Base-by-base conservation (phyloP, 1,284 basidiomycete genomes). In the Meripilus lineatus region DNA sequence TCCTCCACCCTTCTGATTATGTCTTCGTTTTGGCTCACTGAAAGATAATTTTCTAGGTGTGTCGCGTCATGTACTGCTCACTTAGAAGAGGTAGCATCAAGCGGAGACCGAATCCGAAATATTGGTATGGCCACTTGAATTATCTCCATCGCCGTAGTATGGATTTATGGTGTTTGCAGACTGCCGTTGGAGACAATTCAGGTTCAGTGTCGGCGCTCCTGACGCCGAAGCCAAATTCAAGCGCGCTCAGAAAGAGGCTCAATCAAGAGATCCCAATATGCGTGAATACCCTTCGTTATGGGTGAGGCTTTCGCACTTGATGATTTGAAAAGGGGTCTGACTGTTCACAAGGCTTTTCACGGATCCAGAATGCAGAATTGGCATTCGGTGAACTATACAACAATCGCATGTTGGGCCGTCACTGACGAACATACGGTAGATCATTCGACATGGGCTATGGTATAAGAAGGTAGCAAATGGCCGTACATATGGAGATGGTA, bases 41-140 rank as follows among this genome's bases (percentile, higher is more conserved):
- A 36, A 13, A 18, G 42, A 42, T 11, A 18, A 13, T n/a, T 18
- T 25, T 36, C 2, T 46, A 80, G 78, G 79, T 75, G 74, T 62
- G 70, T 83, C 23, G 79, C 76, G 0, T 84, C 81, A 13, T 82
- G 79, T 54, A 81, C 79, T 1, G 77, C 80, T 1, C 71, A 81
- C 52, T 63, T 83, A 2, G 78, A 84, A 58, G 77, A 81, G 49
- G 70, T 81, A n/a, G 67, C 65, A 3, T 56, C 66, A 3, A 58
- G 60, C 15, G n/a, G n/a, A n/a, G 77, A 81, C 51, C 58, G 62
- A 5, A 65, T 82, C 28, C 65, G 67, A 46, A 73, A 73, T 20
- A 41, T 41, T 30, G 40, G n/a, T n/a, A n/a, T n/a, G n/a, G n/a
- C n/a, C n/a, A n/a, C n/a, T n/a, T n/a, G n/a, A n/a, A n/a, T n/a